Percentiles rank a stretch among this genome's conserved stretches.
Conservation (phyloP, 306 rosid genomes). For the Vigna reflexopilosa region DNA sequence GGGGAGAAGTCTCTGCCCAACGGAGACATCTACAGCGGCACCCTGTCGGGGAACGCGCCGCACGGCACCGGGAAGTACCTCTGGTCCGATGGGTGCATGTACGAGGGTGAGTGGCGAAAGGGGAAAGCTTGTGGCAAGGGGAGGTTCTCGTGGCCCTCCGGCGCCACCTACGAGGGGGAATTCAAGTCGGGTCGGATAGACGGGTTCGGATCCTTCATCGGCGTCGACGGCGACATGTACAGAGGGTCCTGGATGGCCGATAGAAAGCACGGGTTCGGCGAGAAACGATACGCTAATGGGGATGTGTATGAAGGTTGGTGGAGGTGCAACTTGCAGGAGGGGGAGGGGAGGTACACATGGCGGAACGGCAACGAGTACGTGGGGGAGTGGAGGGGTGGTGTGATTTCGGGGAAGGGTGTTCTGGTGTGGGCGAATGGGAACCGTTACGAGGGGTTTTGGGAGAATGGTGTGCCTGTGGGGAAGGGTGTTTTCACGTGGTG, state of each 20-base stretch:
- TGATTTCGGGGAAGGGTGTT: conserved; percentile 59
- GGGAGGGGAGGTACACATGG: conserved; percentile 65
- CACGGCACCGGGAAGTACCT: conserved; percentile 62
- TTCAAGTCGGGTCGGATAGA: conserved; percentile 60
- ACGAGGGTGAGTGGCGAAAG: conserved; percentile 58
- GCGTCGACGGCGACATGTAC: conserved; percentile 54
- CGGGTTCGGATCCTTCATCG: conserved; percentile 53
- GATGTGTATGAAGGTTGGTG: conserved; percentile 58
- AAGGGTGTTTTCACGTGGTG: conserved; percentile 52
- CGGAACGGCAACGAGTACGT: conserved; percentile 64
- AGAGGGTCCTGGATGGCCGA: conserved; percentile 52
- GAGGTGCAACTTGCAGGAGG: conserved; percentile 58
- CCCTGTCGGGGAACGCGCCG: conserved; percentile 49
- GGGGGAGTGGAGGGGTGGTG: conserved; percentile 62
- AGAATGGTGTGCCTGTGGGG: conserved; percentile 60
- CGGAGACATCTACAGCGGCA: conserved; percentile 60
- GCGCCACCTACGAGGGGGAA: conserved; percentile 62
- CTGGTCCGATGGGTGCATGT: conserved; percentile 69
- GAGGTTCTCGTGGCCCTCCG: conserved; percentile 61
- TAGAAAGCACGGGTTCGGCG: conserved; percentile 52
- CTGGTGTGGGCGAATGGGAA: conserved; percentile 58
- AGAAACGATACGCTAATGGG: conserved; percentile 54
- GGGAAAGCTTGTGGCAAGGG: conserved; percentile 59
- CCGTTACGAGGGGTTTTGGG: conserved; percentile 59
- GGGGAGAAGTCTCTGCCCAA: conserved; percentile 47